Evolutionary conservation across 2,329 filamentous ascomycete genomes (phyloP).

Genomic region (Aspergillus sclerotialis): DNA sequence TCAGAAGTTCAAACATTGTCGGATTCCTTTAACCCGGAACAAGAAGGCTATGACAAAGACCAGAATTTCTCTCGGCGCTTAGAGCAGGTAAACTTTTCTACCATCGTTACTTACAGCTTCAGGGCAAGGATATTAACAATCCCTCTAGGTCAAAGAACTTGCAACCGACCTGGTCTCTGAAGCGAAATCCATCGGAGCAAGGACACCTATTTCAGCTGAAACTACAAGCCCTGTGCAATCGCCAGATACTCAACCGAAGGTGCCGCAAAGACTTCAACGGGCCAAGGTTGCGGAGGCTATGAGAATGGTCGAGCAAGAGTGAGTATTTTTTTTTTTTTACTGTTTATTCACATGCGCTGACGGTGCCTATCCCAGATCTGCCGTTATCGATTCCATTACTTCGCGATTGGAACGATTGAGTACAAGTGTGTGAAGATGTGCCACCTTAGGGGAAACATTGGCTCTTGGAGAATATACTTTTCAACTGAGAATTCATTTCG

Average conservation of each 20-base stretch:
- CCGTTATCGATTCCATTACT: slow-evolving; percentile 38
- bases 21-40: slow-evolving; percentile 23
- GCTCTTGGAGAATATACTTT: no score
- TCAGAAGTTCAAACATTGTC: slow-evolving; percentile 36
- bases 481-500: no score
- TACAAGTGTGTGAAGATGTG: slow-evolving; percentile 21
- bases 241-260: slow-evolving; percentile 20
- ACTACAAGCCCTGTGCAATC: slow-evolving; percentile 24
- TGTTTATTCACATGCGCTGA: slow-evolving; percentile 7
- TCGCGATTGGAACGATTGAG: slow-evolving; percentile 34
- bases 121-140: slow-evolving; percentile 8
- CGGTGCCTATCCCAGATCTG: slow-evolving; percentile 23
- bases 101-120: not conserved
- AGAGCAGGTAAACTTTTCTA: slow-evolving; percentile 29
- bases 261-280: slow-evolving; percentile 38
- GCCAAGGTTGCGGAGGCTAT: slow-evolving; percentile 42
- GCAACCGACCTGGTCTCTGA: slow-evolving; percentile 31
- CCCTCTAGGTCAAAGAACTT: slow-evolving; percentile 33
- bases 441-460: no score
- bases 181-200: slow-evolving; percentile 25
- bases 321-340: slow-evolving; percentile 11
- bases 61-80: slow-evolving; percentile 28
- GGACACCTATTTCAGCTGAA: slow-evolving; percentile 18
- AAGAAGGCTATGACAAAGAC: slow-evolving; percentile 15
- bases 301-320: slow-evolving; percentile 46